Evolutionary conservation across 1,139 yeast genomes (phyloP).

Genomic region (Meyerozyma guilliermondii): DNA sequence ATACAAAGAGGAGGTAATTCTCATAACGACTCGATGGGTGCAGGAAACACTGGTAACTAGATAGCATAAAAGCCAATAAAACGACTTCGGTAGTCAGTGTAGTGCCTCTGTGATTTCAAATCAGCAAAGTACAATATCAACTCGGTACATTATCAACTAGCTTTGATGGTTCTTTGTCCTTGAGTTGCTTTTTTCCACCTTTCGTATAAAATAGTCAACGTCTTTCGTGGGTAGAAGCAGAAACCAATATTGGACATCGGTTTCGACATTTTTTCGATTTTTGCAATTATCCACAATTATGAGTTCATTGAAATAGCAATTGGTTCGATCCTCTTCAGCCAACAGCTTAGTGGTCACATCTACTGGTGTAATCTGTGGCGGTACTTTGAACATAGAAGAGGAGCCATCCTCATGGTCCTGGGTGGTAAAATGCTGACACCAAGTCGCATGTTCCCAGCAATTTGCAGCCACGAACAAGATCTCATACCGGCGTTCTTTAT

Average conservation of each 20-base stretch:
- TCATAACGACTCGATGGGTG: constrained; percentile 38
- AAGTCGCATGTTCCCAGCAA: constrained; percentile 28
- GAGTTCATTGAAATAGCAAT: neutral
- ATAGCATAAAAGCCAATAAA: neutral
- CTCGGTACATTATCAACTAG: too few relatives aligned
- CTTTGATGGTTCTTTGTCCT: too few relatives aligned
- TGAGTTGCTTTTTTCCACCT: neutral
- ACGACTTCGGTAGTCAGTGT: too few relatives aligned
- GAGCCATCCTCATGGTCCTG: neutral
- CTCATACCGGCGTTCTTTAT: constrained; percentile 38
- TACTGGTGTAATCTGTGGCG: neutral
- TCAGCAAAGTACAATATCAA: too few relatives aligned
- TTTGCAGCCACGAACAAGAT: constrained; percentile 33
- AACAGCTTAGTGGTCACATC: neutral
- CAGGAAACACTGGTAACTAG: constrained; percentile 25
- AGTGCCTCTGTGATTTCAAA: too few relatives aligned
- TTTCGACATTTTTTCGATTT: neutral
- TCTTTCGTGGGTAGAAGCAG: neutral
- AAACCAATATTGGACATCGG: neutral
- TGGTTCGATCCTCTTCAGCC: neutral
- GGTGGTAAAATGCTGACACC: constrained; percentile 33
- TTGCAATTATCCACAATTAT: neutral
- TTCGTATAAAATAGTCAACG: neutral
- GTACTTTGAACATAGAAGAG: neutral
- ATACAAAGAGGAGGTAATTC: constrained; percentile 9